Base-by-base conservation (phyloP, 306 rosid genomes). In the Luffa acutangula region DNA sequence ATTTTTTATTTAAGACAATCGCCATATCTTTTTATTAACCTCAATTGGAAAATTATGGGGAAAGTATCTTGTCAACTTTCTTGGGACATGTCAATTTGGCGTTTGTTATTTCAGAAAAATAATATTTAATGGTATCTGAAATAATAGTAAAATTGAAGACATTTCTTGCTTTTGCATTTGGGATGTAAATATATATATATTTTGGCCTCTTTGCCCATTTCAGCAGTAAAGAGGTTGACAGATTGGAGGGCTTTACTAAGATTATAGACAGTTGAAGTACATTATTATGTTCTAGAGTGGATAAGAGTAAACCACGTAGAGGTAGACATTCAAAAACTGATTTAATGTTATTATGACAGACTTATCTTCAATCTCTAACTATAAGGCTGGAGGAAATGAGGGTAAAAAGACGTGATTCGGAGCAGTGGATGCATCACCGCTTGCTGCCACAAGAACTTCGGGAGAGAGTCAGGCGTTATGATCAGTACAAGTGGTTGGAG, bases 401-500 rank as follows among this genome's bases (percentile, higher is more conserved):
- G 79, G 93, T 95, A 76, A 95, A 95, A 88, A 91, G 96, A 86
- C 96, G 97, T 12, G 99, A 95, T 85, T 95, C 99, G 75, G 99
- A 95, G 80, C 99, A 95, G 87, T 95, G 99, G 99, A 95, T 95
- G 99, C 99, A 90, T 81, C 99, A 95, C 73, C 97, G 99, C 76
- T 85, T 95, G 83, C 97, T 95, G 80, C 97, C 97, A 31, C 93
- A 76, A 53, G 96, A 89, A 1, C 97, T 95, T 65, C 88, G 97
- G 82, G 97, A 91, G 89, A 90, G 99, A 4, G 99, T 95, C 54
- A 91, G 99, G 80, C 96, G 97, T 58, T 95, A 95, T 78, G 99
- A 95, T 85, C 99, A 95, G 77, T 95, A 95, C 82, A 95, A 95
- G 87, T 95, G 99, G 99, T 76, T 95, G 88, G 99, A 93, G 88